Base-by-base conservation (phyloP, 768 basidiomycete species). In the Mycena sanguinolenta region DNA sequence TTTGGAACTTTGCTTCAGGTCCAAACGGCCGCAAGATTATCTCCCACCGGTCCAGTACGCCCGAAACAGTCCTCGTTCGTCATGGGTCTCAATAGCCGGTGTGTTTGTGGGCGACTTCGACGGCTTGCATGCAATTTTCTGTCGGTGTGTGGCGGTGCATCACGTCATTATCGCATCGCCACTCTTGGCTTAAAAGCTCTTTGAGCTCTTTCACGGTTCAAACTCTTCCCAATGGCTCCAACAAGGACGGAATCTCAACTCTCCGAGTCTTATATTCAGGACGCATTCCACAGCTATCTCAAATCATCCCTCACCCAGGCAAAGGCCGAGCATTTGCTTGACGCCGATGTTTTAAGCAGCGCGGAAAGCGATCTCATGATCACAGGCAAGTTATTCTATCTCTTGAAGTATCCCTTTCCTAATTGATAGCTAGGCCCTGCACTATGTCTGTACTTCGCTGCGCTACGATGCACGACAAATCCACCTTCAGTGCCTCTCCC, bases 341-440 rank as follows among this genome's bases (percentile, higher is more conserved):
- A 93, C 75, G 87, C 88, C 9, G 90, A 94, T 49, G 79, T 94
- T 1, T 82, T 96, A 7, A 91, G 90, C 39, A 91, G 90, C 53
- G 95, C 93, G 14, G 92, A 95, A 80, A 88, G 85, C 0, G 94
- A 96, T 84, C 80, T 96, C 34, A 95, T 95, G 94, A 92, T 96
- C 67, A 91, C 92, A 77, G 94, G 95, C 90, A 3, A 58, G 70
- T 25, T 14, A 14, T 23, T 50, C n/a, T 32, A 4, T 63, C 42
- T 16, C 16, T 32, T 19, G 28, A 42, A 38, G 44, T 62, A 13
- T n/a, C n/a, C n/a, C n/a, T 57, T 30, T 46, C 27, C 27, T 25
- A n/a, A n/a, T 46, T 19, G 4, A 19, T 67, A 21, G 17, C 25
- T 61, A 91, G 94, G 94, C 0, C 95, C 95, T 17, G 93, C 95